A percentile compares a stretch with the other conserved stretches of the same genome.
Evolutionary conservation across 164 flowering plant species (phyloP).

Genomic region (Protea cynaroides): DNA sequence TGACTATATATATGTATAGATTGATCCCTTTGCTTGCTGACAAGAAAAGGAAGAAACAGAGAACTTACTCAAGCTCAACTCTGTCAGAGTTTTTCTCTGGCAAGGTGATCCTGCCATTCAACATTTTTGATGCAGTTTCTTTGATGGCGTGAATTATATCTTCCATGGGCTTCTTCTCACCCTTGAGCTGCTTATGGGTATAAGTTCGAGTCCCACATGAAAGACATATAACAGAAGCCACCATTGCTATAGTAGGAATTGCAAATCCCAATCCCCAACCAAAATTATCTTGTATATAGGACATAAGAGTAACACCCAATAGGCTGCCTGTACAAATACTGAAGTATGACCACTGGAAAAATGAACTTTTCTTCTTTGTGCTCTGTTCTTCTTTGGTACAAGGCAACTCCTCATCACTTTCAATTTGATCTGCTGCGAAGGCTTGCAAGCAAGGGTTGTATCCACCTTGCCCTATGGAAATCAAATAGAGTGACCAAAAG

Average conservation of each 20-base stretch:
- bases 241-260: conserved; percentile 73
- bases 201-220: conserved; percentile 48
- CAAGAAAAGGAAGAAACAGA: neutral
- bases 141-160: conserved; percentile 25
- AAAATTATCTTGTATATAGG: conserved; percentile 78
- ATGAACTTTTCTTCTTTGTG: conserved; percentile 41
- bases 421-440: conserved; percentile 87
- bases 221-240: conserved; percentile 46
- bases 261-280: conserved; percentile 96
- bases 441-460: conserved; percentile 94
- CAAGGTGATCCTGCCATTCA: conserved; percentile 16
- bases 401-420: conserved; percentile 8
- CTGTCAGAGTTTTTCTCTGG: conserved; percentile 13
- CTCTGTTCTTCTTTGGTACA: conserved; percentile 12
- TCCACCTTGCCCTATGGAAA: conserved; percentile 86
- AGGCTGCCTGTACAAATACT: conserved; percentile 87
- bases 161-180: conserved; percentile 10
- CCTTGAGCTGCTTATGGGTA: conserved; percentile 23
- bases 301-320: conserved; percentile 74
- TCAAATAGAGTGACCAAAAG: conserved; percentile 62
- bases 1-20: too few species aligned
- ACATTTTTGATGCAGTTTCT: conserved; percentile 27
- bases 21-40: too few species aligned
- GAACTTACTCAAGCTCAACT: conserved; percentile 67
- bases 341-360: conserved; percentile 92